Percentiles rank a stretch among this genome's conserved stretches.
phyloP scores from a whole-genome alignment of 108 stramenopile species.

The Cyclotella baltica region DNA sequence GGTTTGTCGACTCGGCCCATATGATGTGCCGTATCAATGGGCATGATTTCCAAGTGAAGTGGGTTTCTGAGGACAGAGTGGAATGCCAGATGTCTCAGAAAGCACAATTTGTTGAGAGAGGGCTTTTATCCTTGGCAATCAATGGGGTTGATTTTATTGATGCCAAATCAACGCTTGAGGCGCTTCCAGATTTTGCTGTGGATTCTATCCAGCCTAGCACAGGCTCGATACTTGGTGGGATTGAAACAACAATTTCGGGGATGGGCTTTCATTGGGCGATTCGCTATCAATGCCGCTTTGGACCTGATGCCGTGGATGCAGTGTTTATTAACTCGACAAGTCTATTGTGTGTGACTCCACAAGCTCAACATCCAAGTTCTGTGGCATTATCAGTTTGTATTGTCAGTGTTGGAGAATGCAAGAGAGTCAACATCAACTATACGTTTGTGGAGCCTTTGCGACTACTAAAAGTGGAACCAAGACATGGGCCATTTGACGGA shows the following conservation, averaged over 20 bases:
- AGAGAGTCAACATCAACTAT: slow-evolving; percentile 1
- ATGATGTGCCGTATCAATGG: slow-evolving; percentile 22
- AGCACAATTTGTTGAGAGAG: background rate
- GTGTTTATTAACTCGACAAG: slow-evolving; percentile 22
- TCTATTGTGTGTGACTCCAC: slow-evolving; percentile 10
- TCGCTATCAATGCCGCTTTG: slow-evolving; percentile 33
- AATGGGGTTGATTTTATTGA: slow-evolving; percentile 33
- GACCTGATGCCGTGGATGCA: slow-evolving; percentile 7
- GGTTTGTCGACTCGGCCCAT: slow-evolving; percentile 27
- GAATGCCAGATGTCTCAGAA: slow-evolving; percentile 11
- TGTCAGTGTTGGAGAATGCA: slow-evolving; percentile 24
- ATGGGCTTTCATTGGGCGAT: slow-evolving; percentile 20
- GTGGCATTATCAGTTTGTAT: slow-evolving; percentile 29
- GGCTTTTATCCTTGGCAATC: background rate
- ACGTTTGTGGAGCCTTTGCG: slow-evolving; percentile 26
- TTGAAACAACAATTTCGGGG: slow-evolving; percentile 16
- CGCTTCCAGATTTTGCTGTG: slow-evolving; percentile 22
- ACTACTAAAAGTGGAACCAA: slow-evolving; percentile 25
- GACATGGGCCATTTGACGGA: slow-evolving; percentile 29
- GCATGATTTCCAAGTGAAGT: slow-evolving; percentile 18
- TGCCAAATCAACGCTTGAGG: slow-evolving; percentile 4
- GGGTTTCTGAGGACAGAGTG: slow-evolving; percentile 7
- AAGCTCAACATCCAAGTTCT: background rate
- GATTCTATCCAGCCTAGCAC: slow-evolving; percentile 15
- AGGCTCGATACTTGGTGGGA: slow-evolving; percentile 35